Evolutionary conservation across 192 early-diverging fungal species (phyloP), one percentile per base, ranked within the genome.

Genomic region (Rhizophagus sp.): DNA sequence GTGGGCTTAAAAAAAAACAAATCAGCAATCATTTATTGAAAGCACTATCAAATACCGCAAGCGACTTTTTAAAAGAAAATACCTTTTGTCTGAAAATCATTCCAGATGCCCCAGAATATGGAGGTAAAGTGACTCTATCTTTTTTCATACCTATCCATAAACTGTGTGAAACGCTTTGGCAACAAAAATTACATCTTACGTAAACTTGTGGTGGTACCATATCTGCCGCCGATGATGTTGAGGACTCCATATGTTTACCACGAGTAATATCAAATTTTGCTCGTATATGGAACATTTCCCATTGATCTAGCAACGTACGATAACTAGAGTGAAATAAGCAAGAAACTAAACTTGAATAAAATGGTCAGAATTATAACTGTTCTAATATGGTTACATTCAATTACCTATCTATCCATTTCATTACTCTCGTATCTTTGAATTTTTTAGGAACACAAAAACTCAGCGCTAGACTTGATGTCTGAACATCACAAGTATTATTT

Each of bases 201-300:
- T 95, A 94, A 8, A 95, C 91, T 82, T 94, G 95, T 19, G 96
- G 90, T 10, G 88, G 89, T 11, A 89, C 87, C 52, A 90, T 88
- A 10, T 92, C 86, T 11, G 87, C 84, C 10, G 89, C 83, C 6
- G 75, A 85, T 22, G 87, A 81, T 9, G 83, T 84, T 62, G 85
- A 89, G 44, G 88, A 83, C 8, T 85, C 88, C 71, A 91, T 80
- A 69, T 87, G 81, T 17, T 92, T 92, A 74, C 92, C 92, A 34
- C 94, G 89, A 17, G 87, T 87, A 81, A 99, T 99, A 85, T 99
- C 98, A 83, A 98, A 98, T 44, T 89, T 83, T 34, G 96, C 95
- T 3, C 98, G 89, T n/a, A 85, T 86, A 65, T 94, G 93, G 74
- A 91, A 98, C 75, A 98, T 87, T 65, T 95, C 90, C 94, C 93